Percentiles rank a stretch among this genome's conserved stretches.
These are phyloP conservation scores for Trichoderma oligosporum DNA, from an alignment of 2,329 filamentous ascomycete species.

Conservation along the genomic window DNA sequence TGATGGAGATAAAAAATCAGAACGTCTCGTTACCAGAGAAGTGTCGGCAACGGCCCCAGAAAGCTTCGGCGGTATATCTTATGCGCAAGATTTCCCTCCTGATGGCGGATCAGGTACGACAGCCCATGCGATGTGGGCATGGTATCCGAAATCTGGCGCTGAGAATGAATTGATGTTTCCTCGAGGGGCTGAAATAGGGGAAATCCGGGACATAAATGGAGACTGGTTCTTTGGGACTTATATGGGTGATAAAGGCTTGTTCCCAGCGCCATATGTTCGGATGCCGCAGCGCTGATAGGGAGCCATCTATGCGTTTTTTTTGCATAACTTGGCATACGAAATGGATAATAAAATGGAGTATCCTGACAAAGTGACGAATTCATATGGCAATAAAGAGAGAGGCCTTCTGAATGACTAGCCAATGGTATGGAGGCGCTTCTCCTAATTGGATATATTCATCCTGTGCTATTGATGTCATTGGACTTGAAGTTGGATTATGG, in stretches of 20 bases:
- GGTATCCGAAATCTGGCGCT: conserved; percentile 63
- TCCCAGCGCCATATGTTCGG: conserved; percentile 73
- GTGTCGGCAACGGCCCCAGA: conserved; percentile 45
- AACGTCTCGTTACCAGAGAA: conserved; percentile 50
- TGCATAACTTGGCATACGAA: no score
- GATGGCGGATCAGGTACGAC: conserved; percentile 68
- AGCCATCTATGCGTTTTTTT: background rate
- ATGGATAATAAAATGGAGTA: background rate
- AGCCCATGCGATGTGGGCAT: conserved; percentile 68
- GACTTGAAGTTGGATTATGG: background rate
- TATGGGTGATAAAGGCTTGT: conserved; percentile 73
- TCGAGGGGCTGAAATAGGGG: conserved; percentile 73
- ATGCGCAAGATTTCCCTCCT: conserved; percentile 57
- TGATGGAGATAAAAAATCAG: conserved; percentile 36
- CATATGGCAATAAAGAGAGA: no score
- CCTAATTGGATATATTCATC: background rate
- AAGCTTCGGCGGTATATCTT: conserved; percentile 27
- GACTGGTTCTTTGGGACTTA: conserved; percentile 90
- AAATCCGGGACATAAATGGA: conserved; percentile 82
- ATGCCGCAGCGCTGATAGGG: conserved; percentile 28
- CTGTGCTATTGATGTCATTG: background rate
- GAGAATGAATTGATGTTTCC: conserved; percentile 82
- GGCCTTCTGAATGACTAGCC: background rate
- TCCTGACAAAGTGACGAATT: no score
- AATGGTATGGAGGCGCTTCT: background rate